Conservation (phyloP, 495 filamentous ascomycete genomes). For the Xanthoparmelia taractica region DNA sequence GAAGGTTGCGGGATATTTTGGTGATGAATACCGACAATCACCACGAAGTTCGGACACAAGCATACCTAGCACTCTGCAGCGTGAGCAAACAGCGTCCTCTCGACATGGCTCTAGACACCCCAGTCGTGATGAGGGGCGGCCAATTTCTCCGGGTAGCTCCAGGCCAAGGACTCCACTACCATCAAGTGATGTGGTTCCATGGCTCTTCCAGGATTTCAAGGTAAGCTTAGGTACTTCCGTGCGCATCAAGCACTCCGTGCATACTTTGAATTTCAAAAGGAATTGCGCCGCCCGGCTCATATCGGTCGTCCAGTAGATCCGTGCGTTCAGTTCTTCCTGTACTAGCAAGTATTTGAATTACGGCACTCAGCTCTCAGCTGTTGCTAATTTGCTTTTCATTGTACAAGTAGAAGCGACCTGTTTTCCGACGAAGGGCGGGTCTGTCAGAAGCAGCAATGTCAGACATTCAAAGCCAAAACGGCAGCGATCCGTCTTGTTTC, state of each 20-base stretch:
- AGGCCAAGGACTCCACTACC: constrained; percentile 77
- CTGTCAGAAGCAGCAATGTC: not conserved
- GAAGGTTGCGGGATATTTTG: constrained; percentile 76
- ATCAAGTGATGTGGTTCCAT: constrained; percentile 90
- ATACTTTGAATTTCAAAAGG: not conserved
- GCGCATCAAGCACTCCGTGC: not conserved
- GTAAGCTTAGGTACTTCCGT: constrained; percentile 40
- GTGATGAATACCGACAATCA: constrained; percentile 65
- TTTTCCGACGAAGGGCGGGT: not conserved
- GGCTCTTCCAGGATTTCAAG: constrained; percentile 85
- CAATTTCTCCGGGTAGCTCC: constrained; percentile 56
- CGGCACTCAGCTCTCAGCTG: not conserved
- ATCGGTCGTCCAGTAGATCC: not conserved
- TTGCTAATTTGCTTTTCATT: not conserved
- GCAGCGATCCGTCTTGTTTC: constrained; percentile 10
- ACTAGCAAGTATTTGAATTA: not conserved
- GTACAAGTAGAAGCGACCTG: not conserved
- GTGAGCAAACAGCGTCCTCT: constrained; percentile 44
- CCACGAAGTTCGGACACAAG: constrained; percentile 65
- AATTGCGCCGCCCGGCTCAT: not conserved
- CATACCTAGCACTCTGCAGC: constrained; percentile 43
- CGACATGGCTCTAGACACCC: constrained; percentile 70
- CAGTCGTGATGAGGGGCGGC: constrained; percentile 38
- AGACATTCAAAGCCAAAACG: constrained; percentile 1
- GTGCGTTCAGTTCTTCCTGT: not conserved